Conservation (phyloP, 345 rosid genomes). For the Jatropha curcas region DNA sequence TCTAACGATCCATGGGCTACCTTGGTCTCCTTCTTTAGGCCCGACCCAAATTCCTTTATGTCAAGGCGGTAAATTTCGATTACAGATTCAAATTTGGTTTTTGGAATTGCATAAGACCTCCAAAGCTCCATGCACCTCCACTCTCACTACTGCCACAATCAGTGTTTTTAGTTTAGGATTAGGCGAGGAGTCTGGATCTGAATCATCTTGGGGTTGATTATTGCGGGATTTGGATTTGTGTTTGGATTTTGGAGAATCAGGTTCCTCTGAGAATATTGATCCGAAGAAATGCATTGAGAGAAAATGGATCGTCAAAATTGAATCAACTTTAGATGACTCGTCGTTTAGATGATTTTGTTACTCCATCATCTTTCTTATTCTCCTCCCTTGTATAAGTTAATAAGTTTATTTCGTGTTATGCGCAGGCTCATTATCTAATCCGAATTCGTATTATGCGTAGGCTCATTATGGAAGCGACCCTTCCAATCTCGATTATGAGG, state of each 20-base stretch:
- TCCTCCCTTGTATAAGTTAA: too few species aligned
- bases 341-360: too few species aligned
- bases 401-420: too few species aligned
- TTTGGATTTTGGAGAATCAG: conserved; percentile 41
- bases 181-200: conserved; percentile 22
- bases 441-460: too few species aligned
- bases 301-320: background rate
- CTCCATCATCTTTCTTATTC: too few species aligned
- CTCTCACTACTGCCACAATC: too few species aligned
- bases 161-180: conserved; percentile 11
- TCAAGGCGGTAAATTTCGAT: conserved; percentile 86
- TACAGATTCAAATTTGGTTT: conserved; percentile 70
- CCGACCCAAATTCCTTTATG: conserved; percentile 79
- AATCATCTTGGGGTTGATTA: background rate
- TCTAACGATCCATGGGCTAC: conserved; percentile 89
- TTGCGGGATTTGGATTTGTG: conserved; percentile 36
- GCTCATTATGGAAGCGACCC: too few species aligned
- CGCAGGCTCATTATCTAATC: too few species aligned
- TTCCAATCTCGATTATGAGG: too few species aligned
- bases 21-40: conserved; percentile 81
- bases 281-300: conserved; percentile 79
- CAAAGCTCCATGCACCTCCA: conserved; percentile 65
- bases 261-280: conserved; percentile 72
- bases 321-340: too few species aligned
- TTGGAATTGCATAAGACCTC: conserved; percentile 59